phyloP scores from a whole-genome alignment of 2,329 filamentous ascomycete species.

The Ophiostoma tasmaniense region DNA sequence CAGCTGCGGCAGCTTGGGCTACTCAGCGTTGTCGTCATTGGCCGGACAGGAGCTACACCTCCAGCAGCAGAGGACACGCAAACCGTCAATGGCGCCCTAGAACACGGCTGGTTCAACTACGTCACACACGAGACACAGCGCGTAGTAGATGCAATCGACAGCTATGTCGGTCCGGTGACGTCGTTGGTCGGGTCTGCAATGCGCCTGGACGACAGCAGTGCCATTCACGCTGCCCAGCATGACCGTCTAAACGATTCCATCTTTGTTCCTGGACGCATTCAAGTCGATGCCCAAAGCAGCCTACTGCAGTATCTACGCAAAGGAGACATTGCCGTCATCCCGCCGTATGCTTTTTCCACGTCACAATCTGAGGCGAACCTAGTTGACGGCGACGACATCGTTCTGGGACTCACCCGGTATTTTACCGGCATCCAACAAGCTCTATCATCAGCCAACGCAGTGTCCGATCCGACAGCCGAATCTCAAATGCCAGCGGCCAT shows the following conservation, averaged over 20 bases:
- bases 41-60: conserved; percentile 41
- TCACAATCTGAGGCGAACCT: conserved; percentile 32
- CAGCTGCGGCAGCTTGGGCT: conserved; percentile 79
- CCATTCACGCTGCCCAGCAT: conserved; percentile 2
- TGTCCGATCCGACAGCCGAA: conserved; percentile 27
- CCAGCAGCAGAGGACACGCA: conserved; percentile 14
- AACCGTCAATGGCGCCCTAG: no score
- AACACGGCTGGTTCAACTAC: conserved; percentile 27
- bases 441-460: background rate
- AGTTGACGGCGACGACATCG: conserved; percentile 49
- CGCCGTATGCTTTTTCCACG: conserved; percentile 38
- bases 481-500: conserved; percentile 19
- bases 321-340: conserved; percentile 62
- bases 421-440: conserved; percentile 55
- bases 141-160: conserved; percentile 66
- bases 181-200: conserved; percentile 54
- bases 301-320: conserved; percentile 58
- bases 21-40: conserved; percentile 72
- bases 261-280: conserved; percentile 29
- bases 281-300: conserved; percentile 40
- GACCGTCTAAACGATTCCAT: conserved; percentile 24
- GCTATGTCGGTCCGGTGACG: conserved; percentile 57
- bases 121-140: conserved; percentile 59
- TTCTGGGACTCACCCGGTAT: conserved; percentile 69
- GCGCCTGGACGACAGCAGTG: conserved; percentile 28